Base-by-base conservation (phyloP, 495 filamentous ascomycete species). In the Talaromyces trachyspermus region DNA sequence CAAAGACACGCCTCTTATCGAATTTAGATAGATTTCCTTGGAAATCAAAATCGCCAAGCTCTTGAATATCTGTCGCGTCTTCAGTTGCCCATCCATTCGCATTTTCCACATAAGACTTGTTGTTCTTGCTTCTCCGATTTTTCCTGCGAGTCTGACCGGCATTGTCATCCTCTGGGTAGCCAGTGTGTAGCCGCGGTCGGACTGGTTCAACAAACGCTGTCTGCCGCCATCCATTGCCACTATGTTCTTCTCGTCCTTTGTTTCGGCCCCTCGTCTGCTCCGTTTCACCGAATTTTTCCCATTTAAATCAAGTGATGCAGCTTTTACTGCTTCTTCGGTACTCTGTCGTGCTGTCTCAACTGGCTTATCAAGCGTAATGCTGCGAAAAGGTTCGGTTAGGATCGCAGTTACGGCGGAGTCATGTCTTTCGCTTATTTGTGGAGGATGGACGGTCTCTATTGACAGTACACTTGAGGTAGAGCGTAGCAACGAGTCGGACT, bases 61-160 rank as follows among this genome's bases (percentile, higher is more conserved):
- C 91, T 64, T 95, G 91, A n/a, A 95, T 89, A 63, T 98, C 92
- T 2, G 89, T 95, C 19, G 89, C 89, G 63, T 96, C 90, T 60
- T 95, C 92, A 0, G 91, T 96, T 30, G 88, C 89, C 92, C 92
- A 98, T 10, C 89, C 92, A 66, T 85, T 95, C 15, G 86, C 76
- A 51, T 84, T 74, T 18, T 77, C 76, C 9, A 71, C 69, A 20
- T 74, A 72, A 42, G 69, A 61, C 24, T 70, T 68, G 25, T 71
- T 75, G 48, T 72, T 70, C 55, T 67, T 75, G 60, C 73, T 77
- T 76, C 58, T 83, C 60, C 54, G 74, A 65, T 61, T 74, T 66
- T 64, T 57, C 49, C 52, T 45, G 55, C 53, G 36, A 27, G 55
- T 48, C 60, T 60, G 47, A n/a, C 40, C 50, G 32, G 47, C 43